Conservation (phyloP, 1,284 basidiomycete genomes). For the Pseudozyma sp. region DNA sequence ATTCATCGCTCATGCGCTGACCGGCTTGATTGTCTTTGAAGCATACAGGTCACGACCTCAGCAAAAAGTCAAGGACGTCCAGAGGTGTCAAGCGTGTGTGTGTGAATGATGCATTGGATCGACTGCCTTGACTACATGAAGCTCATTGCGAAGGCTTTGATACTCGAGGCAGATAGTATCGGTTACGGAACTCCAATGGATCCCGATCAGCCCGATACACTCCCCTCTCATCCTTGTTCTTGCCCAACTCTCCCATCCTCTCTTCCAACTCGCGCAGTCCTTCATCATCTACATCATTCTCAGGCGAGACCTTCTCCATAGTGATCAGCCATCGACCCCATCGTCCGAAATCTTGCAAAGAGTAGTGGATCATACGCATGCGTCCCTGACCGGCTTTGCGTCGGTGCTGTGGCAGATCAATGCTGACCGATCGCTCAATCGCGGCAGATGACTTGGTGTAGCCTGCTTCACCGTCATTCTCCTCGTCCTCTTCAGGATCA, state of each 20-base stretch:
- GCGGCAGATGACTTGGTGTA: conserved; percentile 71
- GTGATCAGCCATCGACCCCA: conserved; percentile 79
- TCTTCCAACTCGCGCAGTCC: conserved; percentile 33
- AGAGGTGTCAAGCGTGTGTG: neutral
- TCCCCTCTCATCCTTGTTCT: conserved; percentile 46
- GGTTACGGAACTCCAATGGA: conserved; percentile 59
- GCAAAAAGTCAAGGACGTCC: neutral
- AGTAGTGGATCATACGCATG: conserved; percentile 77
- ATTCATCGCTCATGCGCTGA: too few species aligned
- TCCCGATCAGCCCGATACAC: conserved; percentile 50
- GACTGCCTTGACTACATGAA: too few species aligned
- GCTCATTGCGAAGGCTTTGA: conserved; percentile 13
- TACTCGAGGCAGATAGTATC: conserved; percentile 45
- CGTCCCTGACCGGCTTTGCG: conserved; percentile 41
- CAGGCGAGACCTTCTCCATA: conserved; percentile 54
- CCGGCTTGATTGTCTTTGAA: too few species aligned
- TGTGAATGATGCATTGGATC: neutral
- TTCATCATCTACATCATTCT: conserved; percentile 40
- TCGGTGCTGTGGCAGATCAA: conserved; percentile 69
- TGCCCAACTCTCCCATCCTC: conserved; percentile 39
- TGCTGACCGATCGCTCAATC: conserved; percentile 74
- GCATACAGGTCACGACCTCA: too few species aligned
- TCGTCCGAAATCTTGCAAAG: conserved; percentile 91
- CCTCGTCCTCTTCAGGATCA: conserved; percentile 48
- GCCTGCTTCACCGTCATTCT: conserved; percentile 59